These are phyloP conservation scores for Penicillium atrosanguineum DNA, from an alignment of 495 filamentous ascomycete species.

Conservation along the genomic window DNA sequence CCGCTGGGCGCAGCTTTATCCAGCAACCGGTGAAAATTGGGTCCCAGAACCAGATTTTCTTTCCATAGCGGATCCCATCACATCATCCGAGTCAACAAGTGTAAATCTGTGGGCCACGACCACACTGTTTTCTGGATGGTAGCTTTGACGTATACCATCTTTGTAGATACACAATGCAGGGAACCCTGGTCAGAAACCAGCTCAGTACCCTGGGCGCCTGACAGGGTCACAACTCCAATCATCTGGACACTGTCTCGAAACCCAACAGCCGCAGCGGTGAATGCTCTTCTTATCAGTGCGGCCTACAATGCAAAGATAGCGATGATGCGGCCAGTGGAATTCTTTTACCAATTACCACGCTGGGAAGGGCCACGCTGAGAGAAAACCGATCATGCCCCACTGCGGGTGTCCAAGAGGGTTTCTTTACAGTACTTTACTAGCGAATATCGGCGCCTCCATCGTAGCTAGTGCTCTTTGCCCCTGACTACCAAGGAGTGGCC, in stretches of 20 bases:
- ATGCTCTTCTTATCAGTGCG: conserved; percentile 11
- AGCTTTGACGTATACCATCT: background rate
- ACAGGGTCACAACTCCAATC: background rate
- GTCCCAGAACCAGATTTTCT: conserved; percentile 18
- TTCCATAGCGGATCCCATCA: conserved; percentile 6
- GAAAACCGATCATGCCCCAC: conserved; percentile 10
- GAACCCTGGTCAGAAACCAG: no score
- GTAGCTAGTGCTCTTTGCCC: background rate
- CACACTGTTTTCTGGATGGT: background rate
- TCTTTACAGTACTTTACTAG: background rate
- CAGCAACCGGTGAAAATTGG: conserved; percentile 17
- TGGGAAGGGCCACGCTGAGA: conserved; percentile 7
- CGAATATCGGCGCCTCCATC: conserved; percentile 5
- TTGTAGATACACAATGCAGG: background rate
- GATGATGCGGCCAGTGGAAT: conserved; percentile 1
- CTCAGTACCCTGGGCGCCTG: background rate
- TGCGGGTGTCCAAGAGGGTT: conserved; percentile 6
- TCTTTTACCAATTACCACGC: conserved; percentile 9
- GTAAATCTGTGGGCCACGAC: conserved; percentile 2
- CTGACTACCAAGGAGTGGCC: background rate
- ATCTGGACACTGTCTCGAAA: background rate
- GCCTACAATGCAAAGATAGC: conserved; percentile 6
- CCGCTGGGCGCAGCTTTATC: conserved; percentile 2
- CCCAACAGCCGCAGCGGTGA: background rate
- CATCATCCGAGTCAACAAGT: conserved; percentile 12